These are phyloP conservation scores for Candida ipomoeae DNA, from an alignment of 805 yeast species.

Conservation along the genomic window DNA sequence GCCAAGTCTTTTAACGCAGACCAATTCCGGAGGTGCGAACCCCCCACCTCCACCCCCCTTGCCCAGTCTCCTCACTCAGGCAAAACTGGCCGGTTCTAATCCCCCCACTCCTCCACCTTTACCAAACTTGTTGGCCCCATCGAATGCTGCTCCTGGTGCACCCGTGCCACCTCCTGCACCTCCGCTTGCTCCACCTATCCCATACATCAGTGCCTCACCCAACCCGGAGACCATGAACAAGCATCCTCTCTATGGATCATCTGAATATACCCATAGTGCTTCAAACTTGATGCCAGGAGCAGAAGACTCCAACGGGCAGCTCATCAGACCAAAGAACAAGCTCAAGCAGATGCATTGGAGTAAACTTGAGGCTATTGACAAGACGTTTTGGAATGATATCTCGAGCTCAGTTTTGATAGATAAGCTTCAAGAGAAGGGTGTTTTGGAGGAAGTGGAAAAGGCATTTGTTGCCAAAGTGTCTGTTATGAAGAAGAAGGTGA, in stretches of 20 bases:
- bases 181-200: neutral
- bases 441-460: slow-evolving; percentile 76
- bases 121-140: slow-evolving; percentile 7
- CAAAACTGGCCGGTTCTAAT: neutral
- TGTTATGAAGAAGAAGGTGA: slow-evolving; percentile 34
- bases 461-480: slow-evolving; percentile 81
- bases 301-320: neutral
- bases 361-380: slow-evolving; percentile 74
- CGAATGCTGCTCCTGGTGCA: neutral
- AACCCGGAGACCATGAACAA: neutral
- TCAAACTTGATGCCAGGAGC: neutral
- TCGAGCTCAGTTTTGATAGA: slow-evolving; percentile 58
- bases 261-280: neutral
- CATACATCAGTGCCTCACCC: neutral
- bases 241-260: neutral
- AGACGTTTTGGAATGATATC: slow-evolving; percentile 80
- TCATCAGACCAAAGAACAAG: slow-evolving; percentile 59
- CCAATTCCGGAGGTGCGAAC: neutral
- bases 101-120: slow-evolving; percentile 20
- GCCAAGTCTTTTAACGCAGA: slow-evolving; percentile 1
- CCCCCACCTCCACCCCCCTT: slow-evolving; percentile 22
- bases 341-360: slow-evolving; percentile 98
- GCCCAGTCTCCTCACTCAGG: slow-evolving; percentile 6
- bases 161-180: neutral
- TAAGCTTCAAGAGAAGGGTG: slow-evolving; percentile 68